Evolutionary conservation across 768 basidiomycete species (phyloP).

Genomic region (Lactarius hatsudake): DNA sequence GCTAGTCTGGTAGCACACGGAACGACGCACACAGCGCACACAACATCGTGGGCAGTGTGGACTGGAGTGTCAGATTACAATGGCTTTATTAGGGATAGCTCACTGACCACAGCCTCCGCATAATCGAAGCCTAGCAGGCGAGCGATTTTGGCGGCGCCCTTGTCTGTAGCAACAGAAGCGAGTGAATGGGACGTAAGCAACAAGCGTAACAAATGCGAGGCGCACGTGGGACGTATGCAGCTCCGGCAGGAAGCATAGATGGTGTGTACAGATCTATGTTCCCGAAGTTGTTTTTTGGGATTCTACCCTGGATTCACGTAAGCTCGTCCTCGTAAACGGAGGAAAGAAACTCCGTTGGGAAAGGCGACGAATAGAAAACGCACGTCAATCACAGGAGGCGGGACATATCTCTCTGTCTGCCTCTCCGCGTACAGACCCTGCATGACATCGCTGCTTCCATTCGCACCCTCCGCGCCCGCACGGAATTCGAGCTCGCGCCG

Average conservation of each 20-base stretch:
- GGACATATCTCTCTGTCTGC: constrained; percentile 81
- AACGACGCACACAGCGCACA: background rate
- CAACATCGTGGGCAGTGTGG: background rate
- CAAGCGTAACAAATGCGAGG: background rate
- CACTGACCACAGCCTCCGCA: constrained; percentile 91
- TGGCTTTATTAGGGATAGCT: background rate
- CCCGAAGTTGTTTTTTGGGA: constrained; percentile 95
- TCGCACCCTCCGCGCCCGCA: constrained; percentile 41
- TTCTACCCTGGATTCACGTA: constrained; percentile 60
- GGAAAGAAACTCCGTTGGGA: constrained; percentile 1
- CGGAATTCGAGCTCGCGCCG: constrained; percentile 68
- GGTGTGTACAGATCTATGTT: constrained; percentile 96
- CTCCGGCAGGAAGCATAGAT: constrained; percentile 90
- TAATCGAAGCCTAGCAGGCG: constrained; percentile 82
- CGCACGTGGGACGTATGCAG: constrained; percentile 88
- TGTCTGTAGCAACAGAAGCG: constrained; percentile 36
- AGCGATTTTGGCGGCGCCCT: constrained; percentile 86
- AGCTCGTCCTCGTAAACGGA: constrained; percentile 2
- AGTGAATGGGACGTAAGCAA: background rate
- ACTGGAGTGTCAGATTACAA: background rate
- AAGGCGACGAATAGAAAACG: constrained; percentile 13
- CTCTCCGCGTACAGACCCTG: constrained; percentile 83
- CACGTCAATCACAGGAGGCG: constrained; percentile 77
- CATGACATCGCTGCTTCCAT: constrained; percentile 40
- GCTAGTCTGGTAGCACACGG: constrained; percentile 57